Percentiles rank a stretch among this genome's conserved stretches.
These are phyloP conservation scores for Exophiala bonariae DNA, from an alignment of 2,329 filamentous ascomycete species.

Conservation along the genomic window DNA sequence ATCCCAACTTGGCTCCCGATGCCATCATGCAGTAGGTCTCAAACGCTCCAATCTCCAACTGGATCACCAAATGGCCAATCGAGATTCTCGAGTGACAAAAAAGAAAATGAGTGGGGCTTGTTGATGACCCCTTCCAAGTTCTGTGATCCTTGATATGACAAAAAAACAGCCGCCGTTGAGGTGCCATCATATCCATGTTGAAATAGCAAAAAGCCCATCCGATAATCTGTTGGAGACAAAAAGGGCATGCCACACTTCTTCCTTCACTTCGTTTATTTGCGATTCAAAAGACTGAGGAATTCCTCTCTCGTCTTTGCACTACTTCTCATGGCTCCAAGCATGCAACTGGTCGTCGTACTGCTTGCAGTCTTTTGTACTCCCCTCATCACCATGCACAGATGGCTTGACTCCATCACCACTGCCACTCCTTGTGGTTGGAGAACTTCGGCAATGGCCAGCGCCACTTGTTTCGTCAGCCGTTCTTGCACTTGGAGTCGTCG, in stretches of 20 bases:
- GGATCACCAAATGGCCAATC: too few relatives aligned
- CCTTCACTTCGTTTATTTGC: slow-evolving; percentile 15
- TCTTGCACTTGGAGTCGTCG: slow-evolving; percentile 94
- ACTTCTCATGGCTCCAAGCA: slow-evolving; percentile 92
- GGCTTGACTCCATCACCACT: slow-evolving; percentile 95
- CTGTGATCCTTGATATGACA: too few relatives aligned
- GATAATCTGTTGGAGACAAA: background rate
- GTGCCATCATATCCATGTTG: slow-evolving; percentile 7
- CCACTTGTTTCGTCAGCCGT: slow-evolving; percentile 92
- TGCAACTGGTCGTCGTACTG: slow-evolving; percentile 91
- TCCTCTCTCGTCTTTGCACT: slow-evolving; percentile 94
- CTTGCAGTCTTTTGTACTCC: slow-evolving; percentile 91
- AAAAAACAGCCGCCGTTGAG: slow-evolving; percentile 7
- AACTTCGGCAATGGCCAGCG: slow-evolving; percentile 88
- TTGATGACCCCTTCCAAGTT: too few relatives aligned
- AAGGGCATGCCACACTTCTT: background rate
- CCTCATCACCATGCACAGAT: slow-evolving; percentile 98
- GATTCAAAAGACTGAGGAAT: slow-evolving; percentile 79
- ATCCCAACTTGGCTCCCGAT: too few relatives aligned
- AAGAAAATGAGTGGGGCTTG: too few relatives aligned
- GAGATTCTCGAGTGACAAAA: too few relatives aligned
- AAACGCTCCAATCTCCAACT: too few relatives aligned
- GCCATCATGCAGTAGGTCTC: too few relatives aligned
- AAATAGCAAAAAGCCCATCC: slow-evolving; percentile 1
- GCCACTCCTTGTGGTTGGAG: slow-evolving; percentile 92